Evolutionary conservation across 164 flowering plant species (phyloP), one percentile per base, ranked within the genome.

Genomic region (Stephania yunnanensis): DNA sequence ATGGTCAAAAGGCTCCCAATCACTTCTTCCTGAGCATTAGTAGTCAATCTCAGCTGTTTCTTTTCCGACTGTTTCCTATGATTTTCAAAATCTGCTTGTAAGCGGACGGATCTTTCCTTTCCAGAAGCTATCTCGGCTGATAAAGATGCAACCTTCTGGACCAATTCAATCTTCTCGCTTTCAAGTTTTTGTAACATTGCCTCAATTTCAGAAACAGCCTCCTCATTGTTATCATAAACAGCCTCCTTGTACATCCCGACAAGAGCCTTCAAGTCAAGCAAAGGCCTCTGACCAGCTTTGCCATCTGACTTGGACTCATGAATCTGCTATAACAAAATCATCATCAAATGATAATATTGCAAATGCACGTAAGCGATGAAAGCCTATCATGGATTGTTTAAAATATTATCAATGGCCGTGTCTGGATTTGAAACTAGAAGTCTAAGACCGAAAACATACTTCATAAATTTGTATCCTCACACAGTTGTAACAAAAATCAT

Each of bases 51-150:
- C 58, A 86, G 80, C 42, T 81, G 88, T 74, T 95, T 97, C 77
- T 92, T 94, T 70, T 95, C 95, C 1, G 87, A 74, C 52, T 92
- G 86, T 82, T 90, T 94, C 76, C 99, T 90, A 77, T 80, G 89
- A 78, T 94, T 95, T 46, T 95, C 98, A 84, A 95, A 95, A 86
- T 95, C 97, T 31, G 99, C 99, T 80, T 91, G 89, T 74, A 92
- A 76, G 8, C 93, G 92, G 5, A 94, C 77, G 72, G 71, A 86
- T 75, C 84, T 89, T 72, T 90, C 91, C 82, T 92, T 95, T 70
- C 87, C 89, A 74, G 97, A 85, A 69, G 84, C 78, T 68, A 87
- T 82, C 75, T 92, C 97, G 10, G 81, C 78, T 22, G 89, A 82
- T 76, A 92, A 75, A 72, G 85, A 71, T 44, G 85, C 79, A 73